Evolutionary conservation across 225 moss, liverwort and hornwort genomes (phyloP), one percentile per base, ranked within the genome.

Genomic region (Pseudoscleropodium purum): DNA sequence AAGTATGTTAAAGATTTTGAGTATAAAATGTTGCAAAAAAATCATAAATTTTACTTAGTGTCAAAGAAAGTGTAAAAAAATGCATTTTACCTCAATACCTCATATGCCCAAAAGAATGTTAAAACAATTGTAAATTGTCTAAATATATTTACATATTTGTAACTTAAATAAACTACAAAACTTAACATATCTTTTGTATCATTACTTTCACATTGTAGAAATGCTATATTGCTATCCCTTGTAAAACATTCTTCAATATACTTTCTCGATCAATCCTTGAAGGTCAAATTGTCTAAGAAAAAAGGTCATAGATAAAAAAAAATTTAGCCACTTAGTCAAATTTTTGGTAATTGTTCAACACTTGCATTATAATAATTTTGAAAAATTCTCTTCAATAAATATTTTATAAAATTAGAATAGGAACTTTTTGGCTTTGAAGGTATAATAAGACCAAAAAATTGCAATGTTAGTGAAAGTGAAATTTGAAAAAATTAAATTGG

Each of bases 161-260:
- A 36, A 36, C 24, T 69, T n/a, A 69, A 23, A 39, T 70, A 39
- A 24, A 70, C 0, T 0, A 0, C 4, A 26, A 7, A 8, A 3
- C 43, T 73, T 27, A 73, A 9, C 0, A 3, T 73, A 9, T 73
- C 8, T 73, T 16, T 43, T 27, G n/a, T 73, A 5, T 43, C 1
- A 16, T 0, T 5, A 9, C 43, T 43, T 43, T 27, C 0, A 43
- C 27, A 73, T 9, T 73, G 0, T 43, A 73, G 41, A 72, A 3
- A 15, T 9, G 5, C 4, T 41, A 41, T 26, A 5, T 1, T 9
- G 5, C 4, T 41, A 41, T 26, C 2, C 0, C 11, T 0, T 23
- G 1, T 12, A 23, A 11, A 37, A n/a, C 0, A 69, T 13, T n/a
- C 11, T 69, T 13, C 69, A 18, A 23, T n/a, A 37, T 18, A 36